Conservation (phyloP, 2,329 filamentous ascomycete species). For the Blastomyces silverae region DNA sequence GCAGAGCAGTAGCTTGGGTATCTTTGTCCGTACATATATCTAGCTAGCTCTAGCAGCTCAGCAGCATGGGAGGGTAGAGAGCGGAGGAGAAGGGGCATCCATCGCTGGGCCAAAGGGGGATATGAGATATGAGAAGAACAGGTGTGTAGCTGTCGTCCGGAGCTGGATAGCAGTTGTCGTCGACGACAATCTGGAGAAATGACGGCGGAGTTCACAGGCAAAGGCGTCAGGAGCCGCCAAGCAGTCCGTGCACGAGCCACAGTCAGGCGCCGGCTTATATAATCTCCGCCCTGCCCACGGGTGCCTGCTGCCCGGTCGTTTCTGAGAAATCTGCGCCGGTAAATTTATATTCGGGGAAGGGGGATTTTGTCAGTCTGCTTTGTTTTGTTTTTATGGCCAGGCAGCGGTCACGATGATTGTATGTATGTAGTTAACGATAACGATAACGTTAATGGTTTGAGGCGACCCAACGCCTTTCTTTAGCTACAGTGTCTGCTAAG, state of each 20-base stretch:
- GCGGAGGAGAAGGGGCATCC: background rate
- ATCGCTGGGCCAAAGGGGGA: background rate
- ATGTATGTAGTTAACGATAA: background rate
- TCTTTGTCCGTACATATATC: background rate
- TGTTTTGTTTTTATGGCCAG: background rate
- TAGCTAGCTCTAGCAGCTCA: background rate
- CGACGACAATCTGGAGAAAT: too few species aligned
- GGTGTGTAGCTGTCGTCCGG: too few species aligned
- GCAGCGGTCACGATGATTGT: background rate
- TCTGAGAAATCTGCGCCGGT: too few species aligned
- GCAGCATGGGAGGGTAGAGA: background rate
- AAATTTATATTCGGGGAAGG: too few species aligned
- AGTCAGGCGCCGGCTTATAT: background rate
- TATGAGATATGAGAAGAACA: background rate
- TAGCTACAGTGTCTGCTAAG: too few species aligned
- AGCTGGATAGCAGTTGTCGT: too few species aligned
- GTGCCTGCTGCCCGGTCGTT: too few species aligned
- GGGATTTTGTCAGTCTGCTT: background rate
- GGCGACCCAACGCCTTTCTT: background rate
- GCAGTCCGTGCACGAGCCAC: background rate
- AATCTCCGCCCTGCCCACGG: background rate
- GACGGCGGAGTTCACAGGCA: background rate
- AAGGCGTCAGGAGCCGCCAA: background rate
- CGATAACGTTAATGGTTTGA: background rate
- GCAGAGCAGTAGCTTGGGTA: background rate